Percentiles rank a stretch among this genome's conserved stretches.
These are phyloP conservation scores for Schizosaccharomyces osmophilus DNA, from an alignment of 805 yeast genomes.

Conservation along the genomic window DNA sequence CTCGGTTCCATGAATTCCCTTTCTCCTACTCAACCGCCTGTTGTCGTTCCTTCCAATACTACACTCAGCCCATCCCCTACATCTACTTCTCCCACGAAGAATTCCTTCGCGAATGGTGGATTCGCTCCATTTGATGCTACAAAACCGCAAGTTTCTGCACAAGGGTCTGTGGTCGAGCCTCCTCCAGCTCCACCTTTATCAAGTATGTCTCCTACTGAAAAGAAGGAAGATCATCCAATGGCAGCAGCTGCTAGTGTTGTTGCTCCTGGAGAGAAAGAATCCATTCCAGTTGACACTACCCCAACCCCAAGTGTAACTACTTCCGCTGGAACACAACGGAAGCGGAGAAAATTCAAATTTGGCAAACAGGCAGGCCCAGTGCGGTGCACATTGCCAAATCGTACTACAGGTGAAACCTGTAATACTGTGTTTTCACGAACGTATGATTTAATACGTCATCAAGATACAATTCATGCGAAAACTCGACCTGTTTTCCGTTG, in stretches of 20 bases:
- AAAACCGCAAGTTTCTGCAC: too few species aligned
- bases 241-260: too few species aligned
- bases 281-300: background rate
- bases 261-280: background rate
- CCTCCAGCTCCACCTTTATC: background rate
- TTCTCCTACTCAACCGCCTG: background rate
- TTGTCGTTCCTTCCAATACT: background rate
- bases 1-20: background rate
- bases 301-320: background rate
- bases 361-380: conserved; percentile 12
- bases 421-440: conserved; percentile 73
- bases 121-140: background rate
- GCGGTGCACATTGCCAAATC: conserved; percentile 34
- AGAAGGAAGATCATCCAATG: too few species aligned
- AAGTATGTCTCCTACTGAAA: background rate
- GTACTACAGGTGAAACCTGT: conserved; percentile 39
- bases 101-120: background rate
- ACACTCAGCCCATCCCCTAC: background rate
- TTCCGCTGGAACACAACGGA: background rate
- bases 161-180: too few species aligned
- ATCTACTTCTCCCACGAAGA: background rate
- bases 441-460: conserved; percentile 82
- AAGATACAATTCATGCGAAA: conserved; percentile 83
- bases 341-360: conserved; percentile 5
- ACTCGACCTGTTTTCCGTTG: conserved; percentile 71